phyloP scores from a whole-genome alignment of 1,139 yeast genomes.

The Taphrina pruni region DNA sequence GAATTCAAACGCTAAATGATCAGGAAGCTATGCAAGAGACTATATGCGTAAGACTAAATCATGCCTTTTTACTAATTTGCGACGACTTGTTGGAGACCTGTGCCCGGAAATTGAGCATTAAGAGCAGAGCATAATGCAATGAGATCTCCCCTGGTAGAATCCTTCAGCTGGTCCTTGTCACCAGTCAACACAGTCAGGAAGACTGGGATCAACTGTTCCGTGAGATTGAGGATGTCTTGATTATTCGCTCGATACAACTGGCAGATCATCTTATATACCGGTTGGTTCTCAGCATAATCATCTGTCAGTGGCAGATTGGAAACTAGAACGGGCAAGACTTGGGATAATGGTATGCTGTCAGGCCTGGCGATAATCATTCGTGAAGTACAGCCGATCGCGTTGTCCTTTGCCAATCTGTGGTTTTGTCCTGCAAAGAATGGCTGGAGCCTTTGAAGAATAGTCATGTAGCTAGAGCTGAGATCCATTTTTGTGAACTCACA shows the following conservation, averaged over 20 bases:
- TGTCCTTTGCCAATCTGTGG: slow-evolving; percentile 49
- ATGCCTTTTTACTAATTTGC: not conserved
- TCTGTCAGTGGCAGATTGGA: slow-evolving; percentile 83
- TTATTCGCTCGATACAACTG: slow-evolving; percentile 71
- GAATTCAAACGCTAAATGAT: not conserved
- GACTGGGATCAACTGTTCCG: slow-evolving; percentile 69
- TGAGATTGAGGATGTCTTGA: slow-evolving; percentile 61
- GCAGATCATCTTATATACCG: slow-evolving; percentile 79
- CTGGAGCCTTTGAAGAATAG: slow-evolving; percentile 76
- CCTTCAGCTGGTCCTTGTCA: slow-evolving; percentile 57
- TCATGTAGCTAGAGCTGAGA: slow-evolving; percentile 47
- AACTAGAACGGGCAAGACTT: slow-evolving; percentile 76
- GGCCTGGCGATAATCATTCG: slow-evolving; percentile 82
- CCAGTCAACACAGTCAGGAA: slow-evolving; percentile 69
- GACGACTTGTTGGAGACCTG: slow-evolving; percentile 19
- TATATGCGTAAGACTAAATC: not conserved
- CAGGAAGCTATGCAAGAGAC: not conserved
- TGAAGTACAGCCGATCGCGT: slow-evolving; percentile 78
- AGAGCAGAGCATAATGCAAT: slow-evolving; percentile 23
- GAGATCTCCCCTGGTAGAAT: slow-evolving; percentile 64
- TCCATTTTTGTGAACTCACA: slow-evolving; percentile 60
- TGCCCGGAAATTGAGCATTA: slow-evolving; percentile 45
- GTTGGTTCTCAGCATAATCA: slow-evolving; percentile 90
- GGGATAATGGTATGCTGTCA: slow-evolving; percentile 76
- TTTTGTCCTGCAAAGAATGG: slow-evolving; percentile 81